Evolutionary conservation across 345 rosid genomes (phyloP), one percentile per base, ranked within the genome.

Genomic region (Bruguiera parviflora): DNA sequence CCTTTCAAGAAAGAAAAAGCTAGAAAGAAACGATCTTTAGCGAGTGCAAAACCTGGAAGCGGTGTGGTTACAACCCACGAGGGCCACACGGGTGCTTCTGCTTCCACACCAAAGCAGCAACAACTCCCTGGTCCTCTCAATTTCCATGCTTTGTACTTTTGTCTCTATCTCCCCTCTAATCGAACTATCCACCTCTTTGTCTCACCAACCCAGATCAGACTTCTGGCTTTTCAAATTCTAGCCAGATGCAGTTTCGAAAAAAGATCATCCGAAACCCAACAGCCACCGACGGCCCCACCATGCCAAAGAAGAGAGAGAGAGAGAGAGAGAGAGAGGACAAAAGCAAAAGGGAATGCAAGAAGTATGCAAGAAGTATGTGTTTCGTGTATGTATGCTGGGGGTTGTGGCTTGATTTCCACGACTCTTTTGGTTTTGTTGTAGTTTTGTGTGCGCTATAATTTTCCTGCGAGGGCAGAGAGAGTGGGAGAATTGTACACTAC

Each of bases 1-100:
- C 52, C 25, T 67, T 49, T 52, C 57, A 52, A 22, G 59, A 65
- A 66, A 58, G 46, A 33, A 73, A 61, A 53, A 32, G 35, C 8
- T 5, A 61, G 2, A 53, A 73, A 57, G 53, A 32, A 46, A 43
- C 11, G 22, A n/a, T 18, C 11, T 49, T 77, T 84, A 86, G 75
- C 90, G 86, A 58, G 82, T 76, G 56, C 86, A 86, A 75, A 84
- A 84, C 80, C 86, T 84, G 65, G 85, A 75, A 59, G 90, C 86
- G 60, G 88, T 86, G 77, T 86, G 88, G 74, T 86, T 86, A 51
- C 88, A 88, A 82, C 88, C 90, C 86, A 82, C 81, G 64, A 86
- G 88, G 53, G 80, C 76, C 28, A 77, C 82, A 63, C 83, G 76
- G n/a, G 53, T 71, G 66, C 51, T 73, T 84, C 24, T 77, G 47